Percentiles rank a stretch among this genome's conserved stretches.
Conservation (phyloP, 148 eudicot genomes). For the Linanthus parryae region DNA sequence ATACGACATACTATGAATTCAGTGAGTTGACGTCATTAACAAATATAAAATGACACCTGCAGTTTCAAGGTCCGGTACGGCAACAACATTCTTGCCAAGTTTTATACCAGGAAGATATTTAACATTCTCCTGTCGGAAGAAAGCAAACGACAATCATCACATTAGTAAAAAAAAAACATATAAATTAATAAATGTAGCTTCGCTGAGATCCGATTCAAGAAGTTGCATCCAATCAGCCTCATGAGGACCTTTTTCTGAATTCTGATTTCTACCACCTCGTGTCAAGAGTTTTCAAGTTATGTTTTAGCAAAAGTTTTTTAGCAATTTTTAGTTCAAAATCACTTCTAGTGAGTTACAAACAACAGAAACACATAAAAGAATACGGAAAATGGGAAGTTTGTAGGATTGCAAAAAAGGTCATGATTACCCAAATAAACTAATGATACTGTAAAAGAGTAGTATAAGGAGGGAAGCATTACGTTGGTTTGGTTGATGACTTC, state of each 20-base stretch:
- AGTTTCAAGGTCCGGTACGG: slow-evolving; percentile 78
- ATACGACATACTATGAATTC: too few relatives aligned
- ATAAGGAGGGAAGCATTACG: slow-evolving; percentile 28
- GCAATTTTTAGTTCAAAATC: too few relatives aligned
- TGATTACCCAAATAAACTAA: not conserved
- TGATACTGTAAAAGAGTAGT: not conserved
- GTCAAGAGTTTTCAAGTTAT: too few relatives aligned
- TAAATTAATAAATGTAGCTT: too few relatives aligned
- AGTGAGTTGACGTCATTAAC: too few relatives aligned
- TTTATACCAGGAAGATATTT: slow-evolving; percentile 87
- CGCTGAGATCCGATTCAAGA: too few relatives aligned
- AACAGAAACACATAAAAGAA: not conserved
- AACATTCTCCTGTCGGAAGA: slow-evolving; percentile 64
- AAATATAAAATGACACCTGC: slow-evolving; percentile 43
- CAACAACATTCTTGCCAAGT: slow-evolving; percentile 88
- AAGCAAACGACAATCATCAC: too few relatives aligned
- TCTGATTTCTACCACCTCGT: too few relatives aligned
- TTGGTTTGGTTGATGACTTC: slow-evolving; percentile 69
- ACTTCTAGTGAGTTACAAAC: not conserved
- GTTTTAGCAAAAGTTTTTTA: too few relatives aligned
- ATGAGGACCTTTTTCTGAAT: too few relatives aligned
- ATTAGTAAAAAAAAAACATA: too few relatives aligned
- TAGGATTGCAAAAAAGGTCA: not conserved
- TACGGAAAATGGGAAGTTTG: not conserved
- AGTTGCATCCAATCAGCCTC: too few relatives aligned